Evolutionary conservation across 495 filamentous ascomycete species (phyloP), one percentile per base, ranked within the genome.

Genomic region (Aspergillus cavernicola): DNA sequence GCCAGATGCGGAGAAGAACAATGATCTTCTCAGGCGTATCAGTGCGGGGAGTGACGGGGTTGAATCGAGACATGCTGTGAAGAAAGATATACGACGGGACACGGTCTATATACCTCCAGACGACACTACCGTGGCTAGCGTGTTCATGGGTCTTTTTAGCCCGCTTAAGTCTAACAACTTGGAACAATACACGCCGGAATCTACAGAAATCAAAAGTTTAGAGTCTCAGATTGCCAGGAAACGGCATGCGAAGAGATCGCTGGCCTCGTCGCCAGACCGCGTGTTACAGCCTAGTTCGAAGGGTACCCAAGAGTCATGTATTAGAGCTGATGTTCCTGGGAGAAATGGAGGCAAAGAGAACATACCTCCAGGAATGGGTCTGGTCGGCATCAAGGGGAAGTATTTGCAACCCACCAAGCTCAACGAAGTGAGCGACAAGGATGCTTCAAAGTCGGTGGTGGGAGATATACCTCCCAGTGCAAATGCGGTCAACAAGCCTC

Each of bases 321-420:
- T 53, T 12, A 53, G 55, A 9, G 35, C 57, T n/a, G 73, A 80
- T 52, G 48, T 72, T 22, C 48, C 62, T 53, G 75, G 72, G 13
- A 69, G 65, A 43, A 72, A 72, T 52, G 68, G 70, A 0, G 76
- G 75, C 29, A 80, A 80, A 32, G 76, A 78, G 49, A 80, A 77
- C 15, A 61, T 75, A 1, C 74, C 74, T 3, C 74, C 73, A 5
- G 74, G 73, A 2, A 41, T 50, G 31, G 5, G 40, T 20, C 10
- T 62, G 1, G 16, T 47, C 12, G 53, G 57, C 4, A 19, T 42
- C 48, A 63, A 60, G 11, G 52, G 55, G 6, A 67, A 69, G 24
- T 31, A 36, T 7, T 41, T 20, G 22, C 47, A 28, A 16, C 8
- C 35, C 4, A 39, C 31, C 7, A 66, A 63, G 23, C 19, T 54